Evolutionary conservation across 1,284 basidiomycete species (phyloP), one percentile per base, ranked within the genome.

Genomic region (Naganishia sp.): DNA sequence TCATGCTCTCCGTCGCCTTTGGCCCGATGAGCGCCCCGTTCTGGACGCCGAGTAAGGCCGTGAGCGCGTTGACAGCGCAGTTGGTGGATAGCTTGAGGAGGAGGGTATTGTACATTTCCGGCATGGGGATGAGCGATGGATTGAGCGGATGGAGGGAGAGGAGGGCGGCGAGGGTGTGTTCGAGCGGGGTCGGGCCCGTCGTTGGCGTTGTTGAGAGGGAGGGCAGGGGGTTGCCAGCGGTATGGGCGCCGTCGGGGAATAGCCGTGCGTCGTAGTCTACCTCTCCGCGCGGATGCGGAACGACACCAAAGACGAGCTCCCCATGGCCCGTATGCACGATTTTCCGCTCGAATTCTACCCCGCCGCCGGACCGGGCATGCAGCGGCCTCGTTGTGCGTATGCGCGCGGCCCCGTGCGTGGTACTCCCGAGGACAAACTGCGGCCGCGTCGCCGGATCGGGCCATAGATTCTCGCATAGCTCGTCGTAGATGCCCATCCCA

Each of bases 401-500:
- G 10, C 39, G 21, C 28, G 65, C 47, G 3, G 61, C 87, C 9
- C 91, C 90, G 73, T 97, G 94, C 1, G 88, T 90, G 64, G 90
- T 92, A 28, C 87, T 87, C 9, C 88, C 88, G 63, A 96, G 82
- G 60, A 98, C 84, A 76, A 98, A 92, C 74, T 92, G 87, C 6
- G 95, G 95, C 42, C 94, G 86, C 25, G 81, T 80, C 7, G 21
- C n/a, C 10, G 87, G 85, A 73, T 93, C 87, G 46, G 84, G 87
- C 80, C 94, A 99, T 53, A 92, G 73, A 18, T 83, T 76, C 17
- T 82, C 77, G 50, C 91, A 77, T 61, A 97, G 82, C 68, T 86
- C 81, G 72, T 98, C 94, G 77, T 94, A 90, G 17, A 95, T 82
- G 18, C 93, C 94, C 87, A 96, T 84, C 82, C 76, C 94, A 76